phyloP scores from a whole-genome alignment of 768 basidiomycete genomes.

The Sporobolomyces phaffii region DNA sequence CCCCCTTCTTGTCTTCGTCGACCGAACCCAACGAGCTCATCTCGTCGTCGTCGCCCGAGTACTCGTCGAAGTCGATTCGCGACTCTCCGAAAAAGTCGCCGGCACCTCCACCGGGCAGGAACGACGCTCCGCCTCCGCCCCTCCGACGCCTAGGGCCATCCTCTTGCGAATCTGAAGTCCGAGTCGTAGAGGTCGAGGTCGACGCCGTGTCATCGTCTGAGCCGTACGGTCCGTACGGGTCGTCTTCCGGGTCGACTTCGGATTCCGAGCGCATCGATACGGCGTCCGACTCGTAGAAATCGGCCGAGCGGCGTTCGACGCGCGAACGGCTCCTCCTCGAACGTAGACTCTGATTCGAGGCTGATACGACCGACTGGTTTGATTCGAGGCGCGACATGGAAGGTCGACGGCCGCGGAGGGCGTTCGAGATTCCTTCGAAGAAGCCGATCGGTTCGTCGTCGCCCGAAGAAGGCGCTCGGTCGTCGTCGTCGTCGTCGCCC shows the following conservation, averaged over 20 bases:
- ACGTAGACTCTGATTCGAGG: neutral
- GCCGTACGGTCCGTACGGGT: constrained; percentile 42
- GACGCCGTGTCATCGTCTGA: constrained; percentile 22
- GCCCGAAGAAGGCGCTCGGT: neutral
- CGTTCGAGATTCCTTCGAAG: constrained; percentile 37
- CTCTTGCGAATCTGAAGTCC: constrained; percentile 12
- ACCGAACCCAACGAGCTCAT: constrained; percentile 10
- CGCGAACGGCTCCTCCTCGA: constrained; percentile 8
- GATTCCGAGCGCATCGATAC: constrained; percentile 46
- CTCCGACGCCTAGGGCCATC: constrained; percentile 26
- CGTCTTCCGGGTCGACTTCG: constrained; percentile 34
- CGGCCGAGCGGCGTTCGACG: neutral
- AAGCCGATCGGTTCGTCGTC: constrained; percentile 34
- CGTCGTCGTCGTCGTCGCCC: neutral
- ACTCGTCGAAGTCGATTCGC: constrained; percentile 69
- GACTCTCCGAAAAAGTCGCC: constrained; percentile 78
- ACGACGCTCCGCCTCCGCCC: constrained; percentile 15
- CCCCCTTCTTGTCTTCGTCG: constrained; percentile 17
- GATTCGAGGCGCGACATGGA: neutral
- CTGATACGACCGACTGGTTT: neutral
- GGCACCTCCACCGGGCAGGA: constrained; percentile 34
- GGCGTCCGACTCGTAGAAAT: constrained; percentile 47
- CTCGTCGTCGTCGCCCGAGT: constrained; percentile 33
- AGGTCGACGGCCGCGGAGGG: constrained; percentile 15
- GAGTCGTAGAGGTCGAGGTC: constrained; percentile 21